Percentiles rank a stretch among this genome's conserved stretches.
Conservation (phyloP, 2,329 filamentous ascomycete species). For the Stachybotrys chartarum region DNA sequence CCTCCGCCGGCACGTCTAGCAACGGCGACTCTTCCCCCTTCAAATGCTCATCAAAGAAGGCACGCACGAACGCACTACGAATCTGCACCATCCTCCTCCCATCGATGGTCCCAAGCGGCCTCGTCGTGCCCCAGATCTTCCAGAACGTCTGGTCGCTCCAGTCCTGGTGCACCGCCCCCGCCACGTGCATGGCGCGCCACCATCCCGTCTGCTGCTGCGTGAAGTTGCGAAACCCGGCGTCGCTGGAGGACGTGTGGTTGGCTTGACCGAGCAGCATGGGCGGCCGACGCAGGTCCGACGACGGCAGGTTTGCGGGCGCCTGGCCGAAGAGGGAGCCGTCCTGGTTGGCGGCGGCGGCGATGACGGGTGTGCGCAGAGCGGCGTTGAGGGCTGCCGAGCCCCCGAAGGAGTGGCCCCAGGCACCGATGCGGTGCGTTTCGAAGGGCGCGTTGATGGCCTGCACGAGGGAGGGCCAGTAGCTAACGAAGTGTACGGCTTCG, state of each 20-base stretch:
- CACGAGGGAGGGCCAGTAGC: constrained; percentile 8
- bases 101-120: constrained; percentile 3
- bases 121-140: constrained; percentile 8
- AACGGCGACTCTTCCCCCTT: neutral
- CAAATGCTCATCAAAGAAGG: constrained; percentile 7
- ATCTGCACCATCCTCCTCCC: constrained; percentile 7
- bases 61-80: constrained; percentile 4
- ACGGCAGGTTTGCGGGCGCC: constrained; percentile 3
- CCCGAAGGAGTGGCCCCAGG: constrained; percentile 14
- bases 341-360: constrained; percentile 13
- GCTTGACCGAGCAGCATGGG: constrained; percentile 12
- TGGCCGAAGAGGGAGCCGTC: constrained; percentile 8
- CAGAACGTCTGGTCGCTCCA: constrained; percentile 7
- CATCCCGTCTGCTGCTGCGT: constrained; percentile 7
- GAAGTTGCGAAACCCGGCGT: constrained; percentile 5
- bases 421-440: constrained; percentile 8
- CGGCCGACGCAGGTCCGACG: constrained; percentile 12
- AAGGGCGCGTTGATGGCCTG: constrained; percentile 7
- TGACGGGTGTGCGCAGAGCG: constrained; percentile 3
- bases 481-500: constrained; percentile 12
- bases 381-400: constrained; percentile 11
- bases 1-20: constrained; percentile 3
- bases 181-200: constrained; percentile 8
- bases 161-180: constrained; percentile 7
- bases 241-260: constrained; percentile 6